These are phyloP conservation scores for Naumovozyma baii DNA, from an alignment of 805 yeast species.

Conservation along the genomic window DNA sequence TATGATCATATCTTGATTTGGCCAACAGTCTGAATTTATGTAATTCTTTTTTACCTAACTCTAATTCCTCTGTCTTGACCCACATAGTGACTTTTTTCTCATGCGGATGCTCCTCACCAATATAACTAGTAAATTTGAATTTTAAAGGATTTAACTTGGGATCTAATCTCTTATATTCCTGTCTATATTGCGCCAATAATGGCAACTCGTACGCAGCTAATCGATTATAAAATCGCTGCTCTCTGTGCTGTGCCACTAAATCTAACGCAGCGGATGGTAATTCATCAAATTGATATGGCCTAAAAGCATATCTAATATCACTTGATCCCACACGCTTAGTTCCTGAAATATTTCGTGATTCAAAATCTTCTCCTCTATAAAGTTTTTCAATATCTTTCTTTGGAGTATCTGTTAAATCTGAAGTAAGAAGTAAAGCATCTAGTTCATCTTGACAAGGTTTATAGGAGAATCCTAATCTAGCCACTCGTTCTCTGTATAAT, in stretches of 20 bases:
- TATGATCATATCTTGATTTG: slow-evolving; percentile 64
- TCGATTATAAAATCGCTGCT: slow-evolving; percentile 65
- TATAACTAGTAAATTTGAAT: slow-evolving; percentile 62
- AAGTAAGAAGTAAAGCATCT: slow-evolving; percentile 44
- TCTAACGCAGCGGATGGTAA: slow-evolving; percentile 64
- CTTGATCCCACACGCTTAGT: slow-evolving; percentile 1
- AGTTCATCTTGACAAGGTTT: slow-evolving; percentile 44
- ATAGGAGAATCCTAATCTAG: slow-evolving; percentile 43
- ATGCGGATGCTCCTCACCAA: slow-evolving; percentile 59
- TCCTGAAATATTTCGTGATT: background rate
- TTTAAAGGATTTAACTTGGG: slow-evolving; percentile 42
- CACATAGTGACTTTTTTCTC: slow-evolving; percentile 52
- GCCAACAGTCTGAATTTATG: slow-evolving; percentile 76
- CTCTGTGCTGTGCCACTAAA: slow-evolving; percentile 59
- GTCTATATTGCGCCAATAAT: slow-evolving; percentile 62
- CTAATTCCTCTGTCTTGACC: slow-evolving; percentile 45
- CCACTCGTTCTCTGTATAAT: slow-evolving; percentile 50
- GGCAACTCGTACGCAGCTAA: slow-evolving; percentile 92
- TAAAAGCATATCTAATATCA: slow-evolving; percentile 5
- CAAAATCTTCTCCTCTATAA: slow-evolving; percentile 17
- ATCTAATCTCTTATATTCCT: slow-evolving; percentile 47
- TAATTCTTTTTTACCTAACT: slow-evolving; percentile 40
- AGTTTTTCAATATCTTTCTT: slow-evolving; percentile 28
- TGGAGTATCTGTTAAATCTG: slow-evolving; percentile 35
- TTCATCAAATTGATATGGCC: slow-evolving; percentile 51